These are phyloP conservation scores for Adansonia grandidieri DNA, from an alignment of 441 rosid species.

Conservation along the genomic window DNA sequence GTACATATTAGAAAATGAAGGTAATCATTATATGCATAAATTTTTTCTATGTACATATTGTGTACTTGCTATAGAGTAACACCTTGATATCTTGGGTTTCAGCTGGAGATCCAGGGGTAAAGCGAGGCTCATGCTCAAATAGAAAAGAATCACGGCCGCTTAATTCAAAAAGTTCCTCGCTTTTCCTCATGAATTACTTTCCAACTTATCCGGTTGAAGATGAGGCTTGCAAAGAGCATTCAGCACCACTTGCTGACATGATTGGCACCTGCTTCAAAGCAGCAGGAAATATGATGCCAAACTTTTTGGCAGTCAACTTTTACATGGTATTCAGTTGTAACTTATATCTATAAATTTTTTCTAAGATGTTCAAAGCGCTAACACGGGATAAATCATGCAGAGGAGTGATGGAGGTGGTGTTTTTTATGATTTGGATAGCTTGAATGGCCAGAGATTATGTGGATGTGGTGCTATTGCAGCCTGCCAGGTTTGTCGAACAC, in stretches of 20 bases:
- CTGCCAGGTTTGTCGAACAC: slow-evolving; percentile 66
- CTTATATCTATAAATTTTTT: slow-evolving; percentile 18
- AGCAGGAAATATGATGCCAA: slow-evolving; percentile 78
- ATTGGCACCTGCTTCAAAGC: slow-evolving; percentile 81
- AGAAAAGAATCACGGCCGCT: slow-evolving; percentile 81
- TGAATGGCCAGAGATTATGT: slow-evolving; percentile 44
- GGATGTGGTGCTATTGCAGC: slow-evolving; percentile 76
- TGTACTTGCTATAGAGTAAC: slow-evolving; percentile 27
- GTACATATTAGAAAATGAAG: slow-evolving; percentile 83
- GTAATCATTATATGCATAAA: slow-evolving; percentile 37
- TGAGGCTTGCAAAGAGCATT: slow-evolving; percentile 93
- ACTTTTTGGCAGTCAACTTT: slow-evolving; percentile 90
- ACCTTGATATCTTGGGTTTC: slow-evolving; percentile 36
- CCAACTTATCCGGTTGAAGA: slow-evolving; percentile 76
- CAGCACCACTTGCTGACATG: slow-evolving; percentile 40
- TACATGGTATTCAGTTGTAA: slow-evolving; percentile 67
- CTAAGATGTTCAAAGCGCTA: slow-evolving; percentile 27
- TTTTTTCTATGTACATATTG: neutral
- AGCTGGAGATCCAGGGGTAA: slow-evolving; percentile 97
- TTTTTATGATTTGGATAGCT: slow-evolving; percentile 8
- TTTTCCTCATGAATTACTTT: slow-evolving; percentile 87
- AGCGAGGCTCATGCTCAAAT: slow-evolving; percentile 79
- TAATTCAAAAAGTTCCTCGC: slow-evolving; percentile 68
- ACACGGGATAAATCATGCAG: slow-evolving; percentile 48
- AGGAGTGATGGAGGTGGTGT: slow-evolving; percentile 91